Percentiles rank a stretch among this genome's conserved stretches.
Evolutionary conservation across 148 eudicot species (phyloP).

Genomic region (Suaeda aralocaspica): DNA sequence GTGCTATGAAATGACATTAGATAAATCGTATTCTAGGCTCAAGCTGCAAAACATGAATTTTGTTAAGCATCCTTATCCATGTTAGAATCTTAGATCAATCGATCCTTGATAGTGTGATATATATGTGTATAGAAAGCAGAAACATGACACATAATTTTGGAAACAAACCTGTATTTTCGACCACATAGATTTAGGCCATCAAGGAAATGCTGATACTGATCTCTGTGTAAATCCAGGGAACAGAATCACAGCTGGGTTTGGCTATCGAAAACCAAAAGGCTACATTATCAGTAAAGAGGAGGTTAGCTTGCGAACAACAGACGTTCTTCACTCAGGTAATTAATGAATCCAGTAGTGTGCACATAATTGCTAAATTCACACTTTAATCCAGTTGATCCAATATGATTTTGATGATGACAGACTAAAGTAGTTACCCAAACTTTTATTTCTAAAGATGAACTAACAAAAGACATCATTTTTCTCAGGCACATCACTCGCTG

Average conservation of each 20-base stretch:
- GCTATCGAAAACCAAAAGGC: constrained; percentile 83
- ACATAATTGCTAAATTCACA: too few relatives aligned
- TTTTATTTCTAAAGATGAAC: not conserved
- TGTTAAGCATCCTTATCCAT: too few relatives aligned
- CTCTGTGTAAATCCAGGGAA: constrained; percentile 50
- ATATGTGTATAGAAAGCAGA: too few relatives aligned
- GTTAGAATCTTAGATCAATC: too few relatives aligned
- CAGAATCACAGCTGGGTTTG: constrained; percentile 84
- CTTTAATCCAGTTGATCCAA: too few relatives aligned
- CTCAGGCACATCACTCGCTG: constrained; percentile 67
- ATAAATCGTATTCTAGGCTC: too few relatives aligned
- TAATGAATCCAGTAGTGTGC: not conserved
- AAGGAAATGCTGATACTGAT: not conserved
- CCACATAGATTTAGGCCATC: not conserved
- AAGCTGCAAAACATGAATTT: too few relatives aligned
- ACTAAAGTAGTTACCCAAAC: too few relatives aligned
- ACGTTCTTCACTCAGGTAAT: constrained; percentile 75
- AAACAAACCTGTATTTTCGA: not conserved
- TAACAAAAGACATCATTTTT: not conserved
- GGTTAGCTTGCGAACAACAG: constrained; percentile 83
- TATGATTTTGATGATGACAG: too few relatives aligned
- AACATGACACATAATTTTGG: not conserved
- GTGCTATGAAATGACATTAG: too few relatives aligned
- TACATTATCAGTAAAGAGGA: constrained; percentile 80
- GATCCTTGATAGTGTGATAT: too few relatives aligned